phyloP scores from a whole-genome alignment of 352 stramenopile genomes.

The Pythium periplocum region DNA sequence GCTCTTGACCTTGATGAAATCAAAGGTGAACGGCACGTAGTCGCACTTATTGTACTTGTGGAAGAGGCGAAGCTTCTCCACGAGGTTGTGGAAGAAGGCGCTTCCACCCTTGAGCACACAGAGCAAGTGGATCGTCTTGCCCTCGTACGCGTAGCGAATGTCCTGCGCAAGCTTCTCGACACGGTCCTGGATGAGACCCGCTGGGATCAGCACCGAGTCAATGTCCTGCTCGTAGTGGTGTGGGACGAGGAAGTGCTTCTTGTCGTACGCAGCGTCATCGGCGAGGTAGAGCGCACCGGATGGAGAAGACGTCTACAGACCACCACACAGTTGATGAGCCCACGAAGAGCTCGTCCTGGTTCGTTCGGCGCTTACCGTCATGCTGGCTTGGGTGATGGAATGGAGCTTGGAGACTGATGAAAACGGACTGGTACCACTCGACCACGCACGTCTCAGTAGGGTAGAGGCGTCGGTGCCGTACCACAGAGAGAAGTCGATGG shows the following conservation, averaged over 20 bases:
- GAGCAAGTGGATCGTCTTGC: constrained; percentile 87
- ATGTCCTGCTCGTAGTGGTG: constrained; percentile 80
- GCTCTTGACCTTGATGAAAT: constrained; percentile 94
- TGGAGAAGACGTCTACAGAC: too few relatives aligned
- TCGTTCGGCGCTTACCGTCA: too few relatives aligned
- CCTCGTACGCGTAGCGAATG: constrained; percentile 87
- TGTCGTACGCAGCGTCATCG: constrained; percentile 59
- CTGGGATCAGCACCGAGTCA: constrained; percentile 85
- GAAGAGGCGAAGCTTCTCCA: constrained; percentile 78
- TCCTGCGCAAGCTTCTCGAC: constrained; percentile 91
- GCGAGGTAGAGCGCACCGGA: constrained; percentile 29
- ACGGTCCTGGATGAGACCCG: constrained; percentile 87
- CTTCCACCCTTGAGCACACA: constrained; percentile 90
- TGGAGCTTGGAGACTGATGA: too few relatives aligned
- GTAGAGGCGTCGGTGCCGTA: too few relatives aligned
- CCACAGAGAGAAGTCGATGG: too few relatives aligned
- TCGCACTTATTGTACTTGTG: constrained; percentile 87
- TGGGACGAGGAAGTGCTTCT: constrained; percentile 75
- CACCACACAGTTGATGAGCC: too few relatives aligned
- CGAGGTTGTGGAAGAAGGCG: constrained; percentile 87
- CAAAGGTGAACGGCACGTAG: constrained; percentile 91
- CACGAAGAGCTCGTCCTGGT: too few relatives aligned
- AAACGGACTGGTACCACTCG: too few relatives aligned
- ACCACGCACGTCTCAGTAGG: too few relatives aligned
- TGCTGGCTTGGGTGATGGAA: too few relatives aligned